Percentiles rank a stretch among this genome's conserved stretches.
phyloP scores from a whole-genome alignment of 768 basidiomycete species.

The Piloderma croceum region DNA sequence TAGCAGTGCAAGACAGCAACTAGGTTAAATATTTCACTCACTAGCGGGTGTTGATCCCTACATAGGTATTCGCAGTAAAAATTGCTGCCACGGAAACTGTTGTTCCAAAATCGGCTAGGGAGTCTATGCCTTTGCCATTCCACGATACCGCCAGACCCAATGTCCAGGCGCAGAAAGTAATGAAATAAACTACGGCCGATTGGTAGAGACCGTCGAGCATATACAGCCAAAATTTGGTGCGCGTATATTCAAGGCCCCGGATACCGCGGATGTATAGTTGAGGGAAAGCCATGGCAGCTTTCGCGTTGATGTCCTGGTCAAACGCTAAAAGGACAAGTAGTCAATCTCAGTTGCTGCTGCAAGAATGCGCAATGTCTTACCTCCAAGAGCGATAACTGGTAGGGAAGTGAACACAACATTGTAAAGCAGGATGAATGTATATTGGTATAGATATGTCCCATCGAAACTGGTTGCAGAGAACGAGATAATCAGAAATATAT shows the following conservation, averaged over 20 bases:
- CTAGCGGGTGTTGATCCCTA: slow-evolving; percentile 87
- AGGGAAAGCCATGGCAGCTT: slow-evolving; percentile 86
- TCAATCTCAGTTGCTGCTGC: slow-evolving; percentile 4
- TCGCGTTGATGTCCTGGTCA: slow-evolving; percentile 91
- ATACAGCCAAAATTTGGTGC: slow-evolving; percentile 88
- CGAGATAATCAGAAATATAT: background rate
- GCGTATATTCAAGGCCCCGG: slow-evolving; percentile 88
- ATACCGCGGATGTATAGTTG: slow-evolving; percentile 96
- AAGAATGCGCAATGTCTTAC: slow-evolving; percentile 34
- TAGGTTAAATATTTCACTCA: slow-evolving; percentile 40
- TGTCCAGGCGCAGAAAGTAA: slow-evolving; percentile 75
- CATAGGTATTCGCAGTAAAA: slow-evolving; percentile 81
- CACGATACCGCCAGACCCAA: slow-evolving; percentile 61
- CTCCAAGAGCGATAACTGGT: slow-evolving; percentile 86
- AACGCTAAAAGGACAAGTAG: slow-evolving; percentile 54
- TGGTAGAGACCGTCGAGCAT: slow-evolving; percentile 95
- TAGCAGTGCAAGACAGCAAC: slow-evolving; percentile 18
- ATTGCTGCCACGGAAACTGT: slow-evolving; percentile 86
- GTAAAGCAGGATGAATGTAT: slow-evolving; percentile 88
- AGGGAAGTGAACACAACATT: slow-evolving; percentile 92
- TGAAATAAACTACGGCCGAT: slow-evolving; percentile 78
- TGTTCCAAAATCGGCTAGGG: slow-evolving; percentile 84
- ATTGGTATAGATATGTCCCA: slow-evolving; percentile 91
- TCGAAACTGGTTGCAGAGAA: slow-evolving; percentile 59
- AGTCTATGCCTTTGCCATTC: slow-evolving; percentile 76